Evolutionary conservation across 2,329 filamentous ascomycete species (phyloP).

Genomic region (Fusarium paranaense): DNA sequence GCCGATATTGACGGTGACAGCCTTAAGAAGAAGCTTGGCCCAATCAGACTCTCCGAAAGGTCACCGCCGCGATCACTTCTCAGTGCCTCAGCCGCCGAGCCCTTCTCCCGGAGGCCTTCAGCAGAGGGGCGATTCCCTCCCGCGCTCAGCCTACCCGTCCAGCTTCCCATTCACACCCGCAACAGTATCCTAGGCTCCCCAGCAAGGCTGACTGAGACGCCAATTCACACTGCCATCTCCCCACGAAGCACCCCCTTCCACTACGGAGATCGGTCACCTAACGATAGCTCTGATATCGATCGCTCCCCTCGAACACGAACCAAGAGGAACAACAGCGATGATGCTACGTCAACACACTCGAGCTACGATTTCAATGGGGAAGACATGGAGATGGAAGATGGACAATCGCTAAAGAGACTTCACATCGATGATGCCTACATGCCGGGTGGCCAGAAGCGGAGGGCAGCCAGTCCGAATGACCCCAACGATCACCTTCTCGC

Average conservation of each 20-base stretch:
- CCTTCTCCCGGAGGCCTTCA: constrained; percentile 50
- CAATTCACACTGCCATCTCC: constrained; percentile 61
- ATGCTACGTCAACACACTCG: constrained; percentile 58
- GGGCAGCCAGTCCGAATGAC: constrained; percentile 66
- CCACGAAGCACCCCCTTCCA: constrained; percentile 58
- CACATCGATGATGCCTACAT: constrained; percentile 61
- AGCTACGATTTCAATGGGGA: constrained; percentile 56
- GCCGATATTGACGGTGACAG: constrained; percentile 62
- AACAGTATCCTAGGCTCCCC: constrained; percentile 57
- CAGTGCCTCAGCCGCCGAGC: constrained; percentile 56
- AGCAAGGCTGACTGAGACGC: constrained; percentile 57
- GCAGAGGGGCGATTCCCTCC: constrained; percentile 57
- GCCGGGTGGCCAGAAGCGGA: constrained; percentile 62
- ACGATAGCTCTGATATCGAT: constrained; percentile 59
- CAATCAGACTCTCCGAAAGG: constrained; percentile 58
- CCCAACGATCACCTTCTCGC: constrained; percentile 52
- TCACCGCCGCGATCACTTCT: constrained; percentile 59
- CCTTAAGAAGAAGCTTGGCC: constrained; percentile 68
- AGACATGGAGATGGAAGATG: constrained; percentile 66
- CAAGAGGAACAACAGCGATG: constrained; percentile 65
- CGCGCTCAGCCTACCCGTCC: constrained; percentile 57
- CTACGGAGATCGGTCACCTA: constrained; percentile 56
- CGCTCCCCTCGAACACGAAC: constrained; percentile 59
- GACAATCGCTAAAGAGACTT: constrained; percentile 61
- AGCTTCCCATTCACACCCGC: constrained; percentile 55